Evolutionary conservation across 2,329 filamentous ascomycete species (phyloP), one percentile per base, ranked within the genome.

Genomic region (Nakataea oryzae): DNA sequence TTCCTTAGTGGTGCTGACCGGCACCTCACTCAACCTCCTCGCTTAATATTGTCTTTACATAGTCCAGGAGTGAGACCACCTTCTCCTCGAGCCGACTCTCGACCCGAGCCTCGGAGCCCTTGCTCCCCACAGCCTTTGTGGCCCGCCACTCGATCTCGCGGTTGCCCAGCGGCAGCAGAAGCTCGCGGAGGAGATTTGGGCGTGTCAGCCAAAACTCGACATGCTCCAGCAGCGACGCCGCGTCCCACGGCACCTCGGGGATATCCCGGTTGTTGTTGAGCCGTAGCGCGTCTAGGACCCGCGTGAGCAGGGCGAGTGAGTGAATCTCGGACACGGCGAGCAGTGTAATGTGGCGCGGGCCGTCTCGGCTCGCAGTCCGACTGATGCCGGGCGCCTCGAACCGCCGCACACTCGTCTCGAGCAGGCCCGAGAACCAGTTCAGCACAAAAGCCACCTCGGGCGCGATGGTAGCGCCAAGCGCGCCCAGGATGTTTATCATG

Each of bases 381-480:
- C 79, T 83, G 7, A 80, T 77, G 0, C 81, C 74, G 27, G 84
- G 78, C 41, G 84, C 78, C 70, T 90, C 87, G 65, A 97, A 86
- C 1, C 89, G 83, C 60, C 86, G 84, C 9, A 88, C 82, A 14
- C 90, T 90, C 32, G 90, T 85, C 55, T 78, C 75, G 12, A 99
- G 81, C 63, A 97, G 86, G 58, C 86, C 83, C 13, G 90, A 88
- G 73, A 96, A 99, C 71, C 92, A 89, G 70, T 96, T 96, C 30
- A 99, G 81, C 71, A 97, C 96, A 63, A 87, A 87, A 0, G 89
- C 85, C 7, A 97, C 85, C 73, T 99, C 95, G 0, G 88, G 85
- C 0, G 92, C 93, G 58, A 96, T 86, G 1, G 90, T 89, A 1
- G 86, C 82, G 13, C 92, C 91, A 24, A 99, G 85, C 13, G 90